A percentile compares a stretch with the other conserved stretches of the same genome.
Conservation (phyloP, 192 early-diverging fungal species). For the Backusella tarrabulga region DNA sequence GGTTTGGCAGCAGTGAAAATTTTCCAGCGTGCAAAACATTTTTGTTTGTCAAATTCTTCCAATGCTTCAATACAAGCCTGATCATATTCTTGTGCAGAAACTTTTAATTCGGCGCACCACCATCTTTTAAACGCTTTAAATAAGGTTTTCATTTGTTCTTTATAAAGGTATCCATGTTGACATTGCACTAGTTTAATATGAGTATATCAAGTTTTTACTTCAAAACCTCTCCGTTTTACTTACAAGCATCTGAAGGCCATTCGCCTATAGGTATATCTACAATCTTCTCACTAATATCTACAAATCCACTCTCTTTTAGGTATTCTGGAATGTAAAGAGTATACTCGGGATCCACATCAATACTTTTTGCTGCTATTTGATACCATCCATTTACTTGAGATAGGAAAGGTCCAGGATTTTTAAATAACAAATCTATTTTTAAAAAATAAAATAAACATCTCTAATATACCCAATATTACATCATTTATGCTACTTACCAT, state of each 20-base stretch:
- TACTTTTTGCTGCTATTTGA: slow-evolving; percentile 3
- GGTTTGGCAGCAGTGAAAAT: slow-evolving; percentile 30
- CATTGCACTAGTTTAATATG: slow-evolving; percentile 12
- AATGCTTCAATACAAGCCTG: slow-evolving; percentile 20
- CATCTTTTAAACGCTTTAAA: slow-evolving; percentile 37
- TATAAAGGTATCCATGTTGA: slow-evolving; percentile 31
- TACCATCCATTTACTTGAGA: slow-evolving; percentile 29
- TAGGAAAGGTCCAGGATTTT: slow-evolving; percentile 23
- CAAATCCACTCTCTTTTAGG: slow-evolving; percentile 20
- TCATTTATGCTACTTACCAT: slow-evolving; percentile 3
- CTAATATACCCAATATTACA: neutral
- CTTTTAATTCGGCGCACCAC: slow-evolving; percentile 19
- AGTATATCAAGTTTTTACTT: slow-evolving; percentile 2
- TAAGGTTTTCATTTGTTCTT: slow-evolving; percentile 27
- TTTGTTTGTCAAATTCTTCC: slow-evolving; percentile 28
- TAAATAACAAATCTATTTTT: slow-evolving; percentile 19
- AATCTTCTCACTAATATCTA: slow-evolving; percentile 16
- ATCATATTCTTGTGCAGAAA: slow-evolving; percentile 28
- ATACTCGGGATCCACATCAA: slow-evolving; percentile 9
- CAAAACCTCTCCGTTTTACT: neutral
- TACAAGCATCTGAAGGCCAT: slow-evolving; percentile 29
- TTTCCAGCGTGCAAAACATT: slow-evolving; percentile 19
- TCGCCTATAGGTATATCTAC: slow-evolving; percentile 33
- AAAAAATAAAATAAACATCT: neutral
- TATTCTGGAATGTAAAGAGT: neutral